phyloP scores from a whole-genome alignment of 805 yeast species.

The Teunomyces tritomae region DNA sequence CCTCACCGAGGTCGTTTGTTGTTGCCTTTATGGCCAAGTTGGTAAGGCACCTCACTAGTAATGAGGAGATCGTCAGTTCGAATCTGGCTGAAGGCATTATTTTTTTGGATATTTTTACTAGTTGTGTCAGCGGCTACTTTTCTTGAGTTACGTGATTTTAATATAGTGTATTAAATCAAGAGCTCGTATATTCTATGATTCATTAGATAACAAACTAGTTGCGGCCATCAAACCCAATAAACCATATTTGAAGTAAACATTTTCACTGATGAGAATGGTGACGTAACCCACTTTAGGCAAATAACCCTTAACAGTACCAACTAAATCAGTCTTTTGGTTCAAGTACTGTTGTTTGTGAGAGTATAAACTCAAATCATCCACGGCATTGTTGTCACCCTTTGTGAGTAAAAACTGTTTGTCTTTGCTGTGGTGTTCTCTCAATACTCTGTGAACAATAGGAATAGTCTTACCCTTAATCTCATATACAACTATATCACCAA shows the following conservation, averaged over 20 bases:
- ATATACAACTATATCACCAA: slow-evolving; percentile 94
- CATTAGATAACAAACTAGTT: slow-evolving; percentile 52
- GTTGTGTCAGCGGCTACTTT: background rate
- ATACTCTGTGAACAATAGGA: slow-evolving; percentile 95
- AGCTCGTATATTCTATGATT: slow-evolving; percentile 4
- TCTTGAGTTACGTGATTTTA: background rate
- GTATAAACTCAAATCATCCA: slow-evolving; percentile 85
- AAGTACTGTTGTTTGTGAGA: slow-evolving; percentile 73
- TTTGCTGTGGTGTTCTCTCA: slow-evolving; percentile 70
- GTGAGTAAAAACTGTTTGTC: slow-evolving; percentile 75
- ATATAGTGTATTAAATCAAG: too few species aligned
- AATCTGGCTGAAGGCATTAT: slow-evolving; percentile 27
- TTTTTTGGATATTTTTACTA: slow-evolving; percentile 1
- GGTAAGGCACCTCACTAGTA: slow-evolving; percentile 38
- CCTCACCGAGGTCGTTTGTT: slow-evolving; percentile 34
- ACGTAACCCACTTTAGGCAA: slow-evolving; percentile 87
- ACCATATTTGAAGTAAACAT: slow-evolving; percentile 75
- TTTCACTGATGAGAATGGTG: slow-evolving; percentile 88
- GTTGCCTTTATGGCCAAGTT: slow-evolving; percentile 28
- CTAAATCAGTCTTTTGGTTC: slow-evolving; percentile 71
- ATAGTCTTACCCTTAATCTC: slow-evolving; percentile 74
- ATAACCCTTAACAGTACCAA: slow-evolving; percentile 91
- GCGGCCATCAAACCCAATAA: slow-evolving; percentile 73
- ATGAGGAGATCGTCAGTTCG: slow-evolving; percentile 37
- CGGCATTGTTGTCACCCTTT: slow-evolving; percentile 94